Evolutionary conservation across 768 basidiomycete species (phyloP).

Genomic region (Boletus sp.): DNA sequence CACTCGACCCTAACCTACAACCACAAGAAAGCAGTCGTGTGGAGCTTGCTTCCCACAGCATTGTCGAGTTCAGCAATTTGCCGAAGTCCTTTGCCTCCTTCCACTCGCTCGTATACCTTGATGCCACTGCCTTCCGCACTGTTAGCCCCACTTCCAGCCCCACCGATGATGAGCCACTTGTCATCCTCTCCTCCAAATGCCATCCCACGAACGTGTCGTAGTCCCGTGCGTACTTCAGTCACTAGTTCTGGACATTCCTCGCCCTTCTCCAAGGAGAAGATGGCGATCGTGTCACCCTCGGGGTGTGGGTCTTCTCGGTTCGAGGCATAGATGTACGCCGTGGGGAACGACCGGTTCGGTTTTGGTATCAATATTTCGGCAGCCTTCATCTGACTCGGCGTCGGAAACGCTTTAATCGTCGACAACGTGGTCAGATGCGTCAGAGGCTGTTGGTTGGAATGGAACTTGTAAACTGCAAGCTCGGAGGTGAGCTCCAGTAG

Average conservation of each 20-base stretch:
- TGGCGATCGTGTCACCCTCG: conserved; percentile 69
- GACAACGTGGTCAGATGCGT: conserved; percentile 39
- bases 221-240: conserved; percentile 63
- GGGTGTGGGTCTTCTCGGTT: conserved; percentile 73
- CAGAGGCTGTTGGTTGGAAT: conserved; percentile 41
- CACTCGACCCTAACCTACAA: neutral
- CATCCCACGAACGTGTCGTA: conserved; percentile 71
- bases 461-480: conserved; percentile 54
- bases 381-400: conserved; percentile 54
- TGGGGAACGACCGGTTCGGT: conserved; percentile 50
- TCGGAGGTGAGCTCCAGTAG: conserved; percentile 64
- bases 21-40: conserved; percentile 40
- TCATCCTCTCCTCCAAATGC: conserved; percentile 61
- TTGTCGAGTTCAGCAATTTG: conserved; percentile 46
- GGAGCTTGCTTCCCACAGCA: conserved; percentile 35
- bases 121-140: conserved; percentile 64
- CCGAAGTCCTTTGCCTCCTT: conserved; percentile 55
- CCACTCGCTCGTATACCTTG: conserved; percentile 65
- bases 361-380: conserved; percentile 67
- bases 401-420: conserved; percentile 48
- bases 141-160: conserved; percentile 47
- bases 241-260: conserved; percentile 49
- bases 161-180: conserved; percentile 64
- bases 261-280: conserved; percentile 54
- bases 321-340: conserved; percentile 65